Evolutionary conservation across 768 basidiomycete genomes (phyloP).

Genomic region (Sporobolomyces phaffii): DNA sequence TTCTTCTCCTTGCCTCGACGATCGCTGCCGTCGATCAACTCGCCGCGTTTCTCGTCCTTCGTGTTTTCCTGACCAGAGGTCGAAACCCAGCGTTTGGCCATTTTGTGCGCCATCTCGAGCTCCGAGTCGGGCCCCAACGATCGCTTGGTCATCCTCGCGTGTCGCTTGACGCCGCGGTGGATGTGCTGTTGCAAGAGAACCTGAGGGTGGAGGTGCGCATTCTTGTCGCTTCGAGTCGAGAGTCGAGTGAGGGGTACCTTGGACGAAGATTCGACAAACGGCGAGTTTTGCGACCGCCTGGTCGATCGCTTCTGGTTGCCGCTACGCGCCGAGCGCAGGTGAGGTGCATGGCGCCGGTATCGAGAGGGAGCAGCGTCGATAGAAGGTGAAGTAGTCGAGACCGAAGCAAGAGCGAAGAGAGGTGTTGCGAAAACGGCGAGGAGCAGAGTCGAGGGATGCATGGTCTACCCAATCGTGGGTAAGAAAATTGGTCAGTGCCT

Average conservation of each 20-base stretch:
- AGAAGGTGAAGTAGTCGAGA: not conserved
- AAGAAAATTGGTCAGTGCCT: no score
- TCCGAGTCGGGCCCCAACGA: conserved; percentile 37
- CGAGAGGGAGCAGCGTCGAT: not conserved
- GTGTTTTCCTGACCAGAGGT: conserved; percentile 42
- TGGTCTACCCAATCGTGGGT: no score
- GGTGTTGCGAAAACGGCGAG: conserved; percentile 12
- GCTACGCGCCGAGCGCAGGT: not conserved
- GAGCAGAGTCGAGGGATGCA: conserved; percentile 14
- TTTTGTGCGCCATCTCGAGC: conserved; percentile 52
- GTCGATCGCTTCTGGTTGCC: not conserved
- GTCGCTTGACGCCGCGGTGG: conserved; percentile 60
- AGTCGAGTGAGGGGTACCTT: conserved; percentile 8
- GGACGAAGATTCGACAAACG: conserved; percentile 5
- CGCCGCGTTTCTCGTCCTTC: conserved; percentile 11
- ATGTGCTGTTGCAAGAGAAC: conserved; percentile 59
- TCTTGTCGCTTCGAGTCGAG: conserved; percentile 5
- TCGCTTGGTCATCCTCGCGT: conserved; percentile 64
- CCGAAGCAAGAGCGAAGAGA: not conserved
- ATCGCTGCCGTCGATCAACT: no score
- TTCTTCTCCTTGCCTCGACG: conserved; percentile 37
- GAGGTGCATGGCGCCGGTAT: conserved; percentile 1
- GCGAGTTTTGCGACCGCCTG: not conserved
- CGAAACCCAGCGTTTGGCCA: conserved; percentile 25
- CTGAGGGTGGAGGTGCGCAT: conserved; percentile 24